A percentile compares a stretch with the other conserved stretches of the same genome.
Conservation (phyloP, 2,329 filamentous ascomycete species). For the Cadophora sp. region DNA sequence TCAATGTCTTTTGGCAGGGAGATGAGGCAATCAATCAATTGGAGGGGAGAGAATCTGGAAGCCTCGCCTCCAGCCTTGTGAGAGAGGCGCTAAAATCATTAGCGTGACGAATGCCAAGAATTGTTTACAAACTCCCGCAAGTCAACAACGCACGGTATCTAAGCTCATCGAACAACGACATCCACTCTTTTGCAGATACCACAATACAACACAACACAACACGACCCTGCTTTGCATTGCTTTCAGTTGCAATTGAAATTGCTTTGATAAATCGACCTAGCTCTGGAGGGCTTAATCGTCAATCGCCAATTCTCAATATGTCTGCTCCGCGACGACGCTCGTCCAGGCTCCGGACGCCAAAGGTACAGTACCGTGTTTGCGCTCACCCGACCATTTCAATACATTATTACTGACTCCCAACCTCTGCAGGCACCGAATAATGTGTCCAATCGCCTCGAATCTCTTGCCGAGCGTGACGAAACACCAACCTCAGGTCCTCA, state of each 20-base stretch:
- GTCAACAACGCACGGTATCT: not conserved
- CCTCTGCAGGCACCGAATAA: conserved; percentile 29
- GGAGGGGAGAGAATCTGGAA: too few species aligned
- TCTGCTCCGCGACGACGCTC: conserved; percentile 43
- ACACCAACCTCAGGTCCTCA: conserved; percentile 30
- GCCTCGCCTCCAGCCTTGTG: not conserved
- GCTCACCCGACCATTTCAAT: conserved; percentile 4
- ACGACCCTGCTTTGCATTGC: conserved; percentile 4
- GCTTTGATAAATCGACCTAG: not conserved
- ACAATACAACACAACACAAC: conserved; percentile 8
- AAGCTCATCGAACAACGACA: conserved; percentile 45
- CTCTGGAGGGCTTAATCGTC: conserved; percentile 9
- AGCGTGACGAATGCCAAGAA: not conserved
- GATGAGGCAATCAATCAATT: not conserved
- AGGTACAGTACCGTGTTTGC: conserved; percentile 33
- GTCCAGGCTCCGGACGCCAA: conserved; percentile 44
- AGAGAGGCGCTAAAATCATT: not conserved
- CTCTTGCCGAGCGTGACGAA: conserved; percentile 43
- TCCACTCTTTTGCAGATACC: conserved; percentile 47
- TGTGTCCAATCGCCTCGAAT: conserved; percentile 35
- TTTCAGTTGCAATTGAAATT: conserved; percentile 19
- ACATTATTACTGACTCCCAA: conserved; percentile 1
- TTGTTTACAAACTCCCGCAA: not conserved
- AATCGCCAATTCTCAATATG: conserved; percentile 30
- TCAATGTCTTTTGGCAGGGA: not conserved